Evolutionary conservation across 2,329 filamentous ascomycete species (phyloP), one percentile per base, ranked within the genome.

Genomic region (Furcasterigmium sp.): DNA sequence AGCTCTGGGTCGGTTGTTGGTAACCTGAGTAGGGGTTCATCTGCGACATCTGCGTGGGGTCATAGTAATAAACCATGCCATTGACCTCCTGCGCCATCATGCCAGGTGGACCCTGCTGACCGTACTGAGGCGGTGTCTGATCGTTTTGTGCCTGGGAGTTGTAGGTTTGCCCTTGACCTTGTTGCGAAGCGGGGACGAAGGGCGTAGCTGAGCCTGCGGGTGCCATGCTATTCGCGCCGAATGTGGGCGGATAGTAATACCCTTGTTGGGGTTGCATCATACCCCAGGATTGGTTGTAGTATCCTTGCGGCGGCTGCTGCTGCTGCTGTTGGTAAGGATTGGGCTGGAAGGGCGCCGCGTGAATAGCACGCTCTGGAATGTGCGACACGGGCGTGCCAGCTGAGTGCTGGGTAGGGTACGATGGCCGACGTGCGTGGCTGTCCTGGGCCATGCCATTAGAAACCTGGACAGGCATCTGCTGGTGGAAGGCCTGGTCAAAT

Each of bases 1-100:
- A 50, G 11, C 42, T 41, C 9, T 44, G 48, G 14, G 48, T 42
- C 20, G 41, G 35, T 44, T 71, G 69, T 17, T 35, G 32, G 54
- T 82, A 87, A 43, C 70, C 59, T 46, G 72, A 75, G 50, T 77
- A 79, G 17, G 61, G 55, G 39, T 68, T 59, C 50, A 78, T 68
- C 1, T 79, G 70, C 26, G 41, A 26, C 38, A 91, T 69, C 57
- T 90, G 84, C n/a, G 82, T 76, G 8, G 87, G 76, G 57, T 95
- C 87, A 56, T 90, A 91, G 61, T 95, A 98, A 63, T 95, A 97
- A 1, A 95, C 90, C 78, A 94, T 97, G 48, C 93, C 93, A 53
- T 95, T 95, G 50, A 84, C 83, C 68, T 97, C 91, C 62, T 96
- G 91, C 0, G 89, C 88, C 38, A 85, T 77, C 34, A 81, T 61